Evolutionary conservation across 2,329 filamentous ascomycete species (phyloP).

Genomic region (Curvularia eragrostidis): DNA sequence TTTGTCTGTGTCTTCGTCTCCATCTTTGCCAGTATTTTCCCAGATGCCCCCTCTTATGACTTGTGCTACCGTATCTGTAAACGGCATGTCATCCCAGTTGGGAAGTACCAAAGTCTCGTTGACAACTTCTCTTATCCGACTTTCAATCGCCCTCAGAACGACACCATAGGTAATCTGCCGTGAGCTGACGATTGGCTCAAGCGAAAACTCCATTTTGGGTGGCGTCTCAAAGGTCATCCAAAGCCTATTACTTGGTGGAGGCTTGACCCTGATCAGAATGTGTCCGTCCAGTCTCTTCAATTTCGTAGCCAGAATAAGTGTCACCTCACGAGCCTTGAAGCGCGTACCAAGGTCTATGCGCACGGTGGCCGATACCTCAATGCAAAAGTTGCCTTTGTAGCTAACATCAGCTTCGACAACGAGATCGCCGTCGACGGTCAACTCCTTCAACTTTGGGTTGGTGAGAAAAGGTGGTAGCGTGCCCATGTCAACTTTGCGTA

Average conservation of each 20-base stretch:
- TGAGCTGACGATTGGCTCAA: slow-evolving; percentile 93
- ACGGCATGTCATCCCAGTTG: slow-evolving; percentile 96
- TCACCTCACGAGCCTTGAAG: slow-evolving; percentile 90
- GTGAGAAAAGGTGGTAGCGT: slow-evolving; percentile 87
- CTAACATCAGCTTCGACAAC: slow-evolving; percentile 84
- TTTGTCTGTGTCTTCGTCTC: slow-evolving; percentile 23
- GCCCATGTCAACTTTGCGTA: slow-evolving; percentile 84
- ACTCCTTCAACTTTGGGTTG: slow-evolving; percentile 83
- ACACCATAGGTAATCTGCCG: slow-evolving; percentile 94
- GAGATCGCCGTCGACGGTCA: slow-evolving; percentile 91
- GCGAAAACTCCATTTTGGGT: slow-evolving; percentile 91
- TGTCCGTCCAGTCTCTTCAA: slow-evolving; percentile 87
- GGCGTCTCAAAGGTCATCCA: slow-evolving; percentile 96
- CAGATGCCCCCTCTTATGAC: slow-evolving; percentile 86
- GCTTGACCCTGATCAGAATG: slow-evolving; percentile 84
- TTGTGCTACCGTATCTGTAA: slow-evolving; percentile 81
- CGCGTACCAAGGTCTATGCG: slow-evolving; percentile 87
- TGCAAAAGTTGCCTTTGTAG: slow-evolving; percentile 86
- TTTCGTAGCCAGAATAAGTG: slow-evolving; percentile 84
- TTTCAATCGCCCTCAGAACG: slow-evolving; percentile 92
- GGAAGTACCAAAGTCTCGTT: slow-evolving; percentile 90
- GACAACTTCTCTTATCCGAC: slow-evolving; percentile 90
- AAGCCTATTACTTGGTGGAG: slow-evolving; percentile 91
- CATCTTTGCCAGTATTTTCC: slow-evolving; percentile 49
- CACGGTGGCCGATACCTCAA: slow-evolving; percentile 91